Conservation (phyloP, 139 green algal genomes). For the Parachlorella kessleri region DNA sequence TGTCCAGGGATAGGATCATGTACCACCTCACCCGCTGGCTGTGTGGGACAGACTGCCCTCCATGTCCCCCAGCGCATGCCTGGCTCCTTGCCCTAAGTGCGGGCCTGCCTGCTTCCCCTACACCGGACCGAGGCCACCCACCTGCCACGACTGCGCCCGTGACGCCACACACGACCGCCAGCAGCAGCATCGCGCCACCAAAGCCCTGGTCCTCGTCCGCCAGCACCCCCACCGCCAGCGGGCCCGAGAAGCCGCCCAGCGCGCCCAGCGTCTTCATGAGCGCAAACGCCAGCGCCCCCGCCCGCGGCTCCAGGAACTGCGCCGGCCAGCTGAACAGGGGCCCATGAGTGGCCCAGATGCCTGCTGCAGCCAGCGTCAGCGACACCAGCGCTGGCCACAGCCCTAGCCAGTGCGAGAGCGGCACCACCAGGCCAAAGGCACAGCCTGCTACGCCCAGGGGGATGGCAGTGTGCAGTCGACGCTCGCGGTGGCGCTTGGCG, state of each 20-base stretch:
- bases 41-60: too few relatives aligned
- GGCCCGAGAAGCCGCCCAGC: conserved; percentile 21
- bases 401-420: neutral
- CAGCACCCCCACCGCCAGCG: conserved; percentile 5
- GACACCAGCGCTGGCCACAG: neutral
- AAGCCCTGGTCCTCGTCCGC: conserved; percentile 12
- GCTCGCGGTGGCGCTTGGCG: conserved; percentile 4
- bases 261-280: conserved; percentile 33
- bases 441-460: conserved; percentile 8
- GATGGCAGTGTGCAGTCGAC: conserved; percentile 28
- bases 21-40: too few relatives aligned
- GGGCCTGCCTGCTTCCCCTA: too few relatives aligned
- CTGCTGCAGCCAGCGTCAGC: conserved; percentile 8
- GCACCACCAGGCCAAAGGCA: too few relatives aligned
- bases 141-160: too few relatives aligned
- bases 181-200: conserved; percentile 17
- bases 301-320: conserved; percentile 8
- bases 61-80: too few relatives aligned
- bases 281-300: conserved; percentile 30
- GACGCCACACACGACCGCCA: conserved; percentile 3
- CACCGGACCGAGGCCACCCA: too few relatives aligned
- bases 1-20: too few relatives aligned
- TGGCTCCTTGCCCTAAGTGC: too few relatives aligned
- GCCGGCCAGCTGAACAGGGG: conserved; percentile 38
- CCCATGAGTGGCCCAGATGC: conserved; percentile 38